Percentiles rank a stretch among this genome's conserved stretches.
Evolutionary conservation across 2,329 filamentous ascomycete genomes (phyloP).

Genomic region (Ascocoryne sarcoides): DNA sequence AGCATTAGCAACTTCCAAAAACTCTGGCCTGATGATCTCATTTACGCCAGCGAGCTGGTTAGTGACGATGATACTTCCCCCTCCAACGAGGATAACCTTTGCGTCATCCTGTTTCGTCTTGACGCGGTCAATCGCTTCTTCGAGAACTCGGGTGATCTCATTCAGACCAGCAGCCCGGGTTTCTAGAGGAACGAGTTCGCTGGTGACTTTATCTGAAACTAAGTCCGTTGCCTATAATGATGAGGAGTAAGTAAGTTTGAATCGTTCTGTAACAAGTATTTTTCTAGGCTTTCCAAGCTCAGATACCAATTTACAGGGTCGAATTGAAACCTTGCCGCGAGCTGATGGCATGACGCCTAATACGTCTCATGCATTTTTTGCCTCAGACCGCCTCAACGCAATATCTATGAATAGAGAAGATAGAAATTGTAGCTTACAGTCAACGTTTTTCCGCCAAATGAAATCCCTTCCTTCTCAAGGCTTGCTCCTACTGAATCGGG

Average conservation of each 20-base stretch:
- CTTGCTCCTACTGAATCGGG: slow-evolving; percentile 47
- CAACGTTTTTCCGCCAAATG: slow-evolving; percentile 44
- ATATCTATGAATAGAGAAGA: too few species aligned
- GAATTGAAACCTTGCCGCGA: too few species aligned
- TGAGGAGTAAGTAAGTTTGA: too few species aligned
- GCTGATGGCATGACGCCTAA: too few species aligned
- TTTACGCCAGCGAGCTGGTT: slow-evolving; percentile 40
- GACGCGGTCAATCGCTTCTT: slow-evolving; percentile 45
- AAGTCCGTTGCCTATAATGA: slow-evolving; percentile 24
- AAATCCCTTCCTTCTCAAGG: slow-evolving; percentile 37
- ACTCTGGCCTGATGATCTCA: slow-evolving; percentile 41
- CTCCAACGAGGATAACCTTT: slow-evolving; percentile 47
- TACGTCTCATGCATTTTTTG: too few species aligned
- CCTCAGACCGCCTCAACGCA: too few species aligned
- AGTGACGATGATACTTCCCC: slow-evolving; percentile 42
- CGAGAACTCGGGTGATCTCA: slow-evolving; percentile 35
- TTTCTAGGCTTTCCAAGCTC: too few species aligned
- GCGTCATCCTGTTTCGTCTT: slow-evolving; percentile 45
- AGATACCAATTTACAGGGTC: too few species aligned
- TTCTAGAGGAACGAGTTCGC: slow-evolving; percentile 7
- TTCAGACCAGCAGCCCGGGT: slow-evolving; percentile 12
- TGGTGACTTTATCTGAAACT: slow-evolving; percentile 8
- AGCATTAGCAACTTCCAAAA: slow-evolving; percentile 49
- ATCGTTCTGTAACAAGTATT: too few species aligned
- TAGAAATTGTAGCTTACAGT: slow-evolving; percentile 44